Conservation (phyloP, 208 protist species). For the Crithidia expoeki region DNA sequence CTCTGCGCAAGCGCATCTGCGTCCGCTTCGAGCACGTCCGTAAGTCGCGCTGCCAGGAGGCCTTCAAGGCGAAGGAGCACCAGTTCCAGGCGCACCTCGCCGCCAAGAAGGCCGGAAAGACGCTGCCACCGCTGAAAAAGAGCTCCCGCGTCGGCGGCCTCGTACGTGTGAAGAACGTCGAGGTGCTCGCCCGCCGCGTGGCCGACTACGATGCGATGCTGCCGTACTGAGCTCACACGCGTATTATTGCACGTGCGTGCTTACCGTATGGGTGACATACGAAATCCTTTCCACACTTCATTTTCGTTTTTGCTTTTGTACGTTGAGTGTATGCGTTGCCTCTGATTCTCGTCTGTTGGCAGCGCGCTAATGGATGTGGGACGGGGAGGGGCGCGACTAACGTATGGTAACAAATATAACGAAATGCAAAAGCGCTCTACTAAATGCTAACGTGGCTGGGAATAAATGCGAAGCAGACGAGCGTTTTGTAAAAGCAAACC, state of each 20-base stretch:
- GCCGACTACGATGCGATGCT: constrained; percentile 90
- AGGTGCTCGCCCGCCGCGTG: constrained; percentile 76
- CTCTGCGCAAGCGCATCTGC: constrained; percentile 99
- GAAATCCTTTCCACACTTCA: not conserved
- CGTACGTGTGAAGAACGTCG: constrained; percentile 73
- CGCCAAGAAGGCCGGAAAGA: constrained; percentile 85
- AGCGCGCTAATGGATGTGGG: no score
- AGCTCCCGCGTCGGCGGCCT: constrained; percentile 78
- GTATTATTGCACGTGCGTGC: not conserved
- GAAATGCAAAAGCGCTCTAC: no score
- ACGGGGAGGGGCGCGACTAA: no score
- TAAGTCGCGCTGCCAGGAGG: constrained; percentile 92
- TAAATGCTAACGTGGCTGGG: no score
- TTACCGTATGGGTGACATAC: not conserved
- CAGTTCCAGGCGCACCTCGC: constrained; percentile 71
- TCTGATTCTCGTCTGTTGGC: no score
- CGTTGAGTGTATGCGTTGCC: not conserved
- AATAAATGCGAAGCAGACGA: no score
- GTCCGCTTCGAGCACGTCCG: constrained; percentile 99
- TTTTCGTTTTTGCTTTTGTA: constrained; percentile 33
- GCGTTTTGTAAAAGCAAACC: no score
- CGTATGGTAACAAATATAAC: no score
- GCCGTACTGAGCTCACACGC: constrained; percentile 62
- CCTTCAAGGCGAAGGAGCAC: constrained; percentile 87
- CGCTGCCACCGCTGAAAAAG: constrained; percentile 68